Conservation (phyloP, 345 rosid genomes). For the Pelargonium nanum region DNA sequence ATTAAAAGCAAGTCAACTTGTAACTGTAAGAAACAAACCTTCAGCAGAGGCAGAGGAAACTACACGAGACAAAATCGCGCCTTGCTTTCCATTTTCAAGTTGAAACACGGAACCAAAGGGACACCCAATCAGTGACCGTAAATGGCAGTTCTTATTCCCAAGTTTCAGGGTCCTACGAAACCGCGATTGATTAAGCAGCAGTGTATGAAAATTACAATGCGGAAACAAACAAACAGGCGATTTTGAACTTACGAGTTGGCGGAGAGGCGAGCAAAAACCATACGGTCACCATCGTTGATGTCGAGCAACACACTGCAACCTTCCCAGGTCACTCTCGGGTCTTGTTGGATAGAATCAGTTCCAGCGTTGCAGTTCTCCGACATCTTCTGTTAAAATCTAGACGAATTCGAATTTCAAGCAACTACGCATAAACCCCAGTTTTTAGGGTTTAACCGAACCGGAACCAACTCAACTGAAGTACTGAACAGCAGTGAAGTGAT, state of each 20-base stretch:
- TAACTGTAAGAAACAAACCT: constrained; percentile 31
- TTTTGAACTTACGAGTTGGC: constrained; percentile 48
- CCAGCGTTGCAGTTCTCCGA: not conserved
- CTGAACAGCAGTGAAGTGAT: too few species aligned
- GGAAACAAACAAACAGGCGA: not conserved
- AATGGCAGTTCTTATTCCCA: constrained; percentile 52
- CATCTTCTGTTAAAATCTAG: not conserved
- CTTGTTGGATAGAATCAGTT: constrained; percentile 13
- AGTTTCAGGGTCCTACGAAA: constrained; percentile 52
- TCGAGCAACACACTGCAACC: constrained; percentile 92
- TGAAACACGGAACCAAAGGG: constrained; percentile 78
- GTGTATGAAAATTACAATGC: not conserved
- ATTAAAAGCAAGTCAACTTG: not conserved
- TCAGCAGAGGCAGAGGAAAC: constrained; percentile 29
- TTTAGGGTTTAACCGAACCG: not conserved
- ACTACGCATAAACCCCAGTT: not conserved
- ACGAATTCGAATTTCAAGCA: not conserved
- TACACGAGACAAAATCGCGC: constrained; percentile 43
- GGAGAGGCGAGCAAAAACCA: constrained; percentile 83
- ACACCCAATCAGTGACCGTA: constrained; percentile 72
- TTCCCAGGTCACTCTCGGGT: constrained; percentile 68
- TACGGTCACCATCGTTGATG: constrained; percentile 90
- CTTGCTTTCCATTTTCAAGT: constrained; percentile 55
- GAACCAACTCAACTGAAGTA: too few species aligned
- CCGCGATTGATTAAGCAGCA: not conserved